Evolutionary conservation across 768 basidiomycete genomes (phyloP).

Genomic region (Mycena filopes): DNA sequence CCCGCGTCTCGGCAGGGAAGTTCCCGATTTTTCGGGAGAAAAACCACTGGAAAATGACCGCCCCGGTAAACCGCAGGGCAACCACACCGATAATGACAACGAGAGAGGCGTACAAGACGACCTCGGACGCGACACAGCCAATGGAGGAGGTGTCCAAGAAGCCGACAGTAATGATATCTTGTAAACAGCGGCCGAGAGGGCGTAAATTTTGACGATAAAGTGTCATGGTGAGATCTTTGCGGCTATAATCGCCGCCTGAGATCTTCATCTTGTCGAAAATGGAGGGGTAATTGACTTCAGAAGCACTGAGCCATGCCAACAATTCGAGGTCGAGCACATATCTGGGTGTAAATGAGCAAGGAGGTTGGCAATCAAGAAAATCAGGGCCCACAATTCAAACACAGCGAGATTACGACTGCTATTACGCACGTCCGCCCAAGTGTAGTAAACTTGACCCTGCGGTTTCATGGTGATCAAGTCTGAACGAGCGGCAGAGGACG

Average conservation of each 20-base stretch:
- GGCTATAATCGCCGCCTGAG: conserved; percentile 63
- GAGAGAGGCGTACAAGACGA: conserved; percentile 59
- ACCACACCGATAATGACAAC: conserved; percentile 10
- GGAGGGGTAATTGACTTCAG: conserved; percentile 71
- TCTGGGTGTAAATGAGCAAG: conserved; percentile 46
- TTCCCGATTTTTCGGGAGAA: conserved; percentile 95
- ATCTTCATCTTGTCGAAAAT: conserved; percentile 70
- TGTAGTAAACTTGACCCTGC: conserved; percentile 78
- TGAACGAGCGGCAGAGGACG: conserved; percentile 54
- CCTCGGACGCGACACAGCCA: conserved; percentile 80
- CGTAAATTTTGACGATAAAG: conserved; percentile 66
- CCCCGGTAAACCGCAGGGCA: conserved; percentile 74
- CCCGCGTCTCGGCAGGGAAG: conserved; percentile 92
- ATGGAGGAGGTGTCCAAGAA: conserved; percentile 80
- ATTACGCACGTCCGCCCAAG: conserved; percentile 71
- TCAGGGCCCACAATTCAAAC: conserved; percentile 69
- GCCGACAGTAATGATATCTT: conserved; percentile 75
- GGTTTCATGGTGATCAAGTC: conserved; percentile 52
- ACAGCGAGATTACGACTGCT: conserved; percentile 72
- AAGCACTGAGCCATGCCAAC: conserved; percentile 69
- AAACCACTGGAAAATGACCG: conserved; percentile 98
- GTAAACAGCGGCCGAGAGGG: conserved; percentile 67
- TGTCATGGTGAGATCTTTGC: conserved; percentile 73
- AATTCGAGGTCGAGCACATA: conserved; percentile 73
- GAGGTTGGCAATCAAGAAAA: not conserved